Base-by-base conservation (phyloP, 2,329 filamentous ascomycete species). In the Leptodontidium sp. region DNA sequence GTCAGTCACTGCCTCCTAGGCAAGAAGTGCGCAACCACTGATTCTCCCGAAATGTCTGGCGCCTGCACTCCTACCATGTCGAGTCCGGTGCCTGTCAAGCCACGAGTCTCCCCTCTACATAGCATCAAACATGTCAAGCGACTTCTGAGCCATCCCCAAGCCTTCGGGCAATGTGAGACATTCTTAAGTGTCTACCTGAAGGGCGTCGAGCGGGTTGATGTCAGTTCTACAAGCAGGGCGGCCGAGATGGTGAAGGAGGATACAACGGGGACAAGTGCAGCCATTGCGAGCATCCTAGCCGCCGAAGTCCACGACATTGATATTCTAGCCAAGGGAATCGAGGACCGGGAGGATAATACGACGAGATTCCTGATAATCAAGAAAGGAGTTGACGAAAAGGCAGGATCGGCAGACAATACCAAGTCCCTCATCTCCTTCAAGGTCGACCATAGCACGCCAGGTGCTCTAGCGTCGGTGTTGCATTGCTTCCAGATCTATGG, bases 101-200 rank as follows among this genome's bases (percentile, higher is more conserved):
- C 84, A 32, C 80, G 80, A 71, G 79, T 82, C 49, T 80, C 80
- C 71, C 88, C 89, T 2, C 75, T 86, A 49, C 75, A 78, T 63
- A 81, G 82, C 71, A 80, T 94, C 70, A 80, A 82, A 66, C 85
- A 91, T 74, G 86, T 98, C 76, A 87, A 85, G 74, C 90, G 91
- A 76, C 81, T 99, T 50, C 97, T 97, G 82, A 96, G 93, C 29
- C 96, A 99, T 80, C 94, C 95, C 11, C 96, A 99, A 81, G 96
- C 94, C 35, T 97, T 96, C 84, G 94, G 94, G 32, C 96, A 99
- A 82, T 98, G 94, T 80, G 89, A 90, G 55, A 80, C 78, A 9
- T 97, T 97, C 80, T 86, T 98, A 32, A 84, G 85, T 9, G 83
- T 84, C 35, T 84, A 92, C 75, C 87, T 97, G 70, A 90, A 89